These are phyloP conservation scores for Pseudopyricularia cyperi DNA, from an alignment of 2,329 filamentous ascomycete species.

Conservation along the genomic window DNA sequence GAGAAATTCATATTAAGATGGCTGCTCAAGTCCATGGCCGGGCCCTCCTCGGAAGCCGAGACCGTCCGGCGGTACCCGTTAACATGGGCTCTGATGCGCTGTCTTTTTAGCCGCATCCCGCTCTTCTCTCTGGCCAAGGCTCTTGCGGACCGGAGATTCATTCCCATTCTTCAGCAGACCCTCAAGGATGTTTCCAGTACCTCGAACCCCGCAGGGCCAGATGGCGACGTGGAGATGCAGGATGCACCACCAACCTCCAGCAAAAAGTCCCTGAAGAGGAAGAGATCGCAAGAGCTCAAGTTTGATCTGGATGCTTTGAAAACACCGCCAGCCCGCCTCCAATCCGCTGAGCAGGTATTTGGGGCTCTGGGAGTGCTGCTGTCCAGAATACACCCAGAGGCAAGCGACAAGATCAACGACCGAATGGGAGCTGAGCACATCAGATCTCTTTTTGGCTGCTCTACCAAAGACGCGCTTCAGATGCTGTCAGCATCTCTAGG, in stretches of 20 bases:
- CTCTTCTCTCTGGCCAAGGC: slow-evolving; percentile 57
- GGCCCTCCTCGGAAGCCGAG: slow-evolving; percentile 30
- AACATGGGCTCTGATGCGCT: slow-evolving; percentile 48
- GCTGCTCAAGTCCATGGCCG: slow-evolving; percentile 49
- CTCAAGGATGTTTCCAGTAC: slow-evolving; percentile 41
- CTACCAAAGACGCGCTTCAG: slow-evolving; percentile 31
- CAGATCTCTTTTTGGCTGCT: slow-evolving; percentile 39
- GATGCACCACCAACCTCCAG: slow-evolving; percentile 4
- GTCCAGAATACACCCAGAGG: slow-evolving; percentile 24
- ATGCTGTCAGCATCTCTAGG: slow-evolving; percentile 31
- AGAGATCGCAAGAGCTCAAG: slow-evolving; percentile 13
- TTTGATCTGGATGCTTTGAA: slow-evolving; percentile 28
- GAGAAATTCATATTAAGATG: slow-evolving; percentile 48
- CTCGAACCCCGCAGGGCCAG: slow-evolving; percentile 13
- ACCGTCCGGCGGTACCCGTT: slow-evolving; percentile 40
- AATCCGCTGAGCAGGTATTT: slow-evolving; percentile 34
- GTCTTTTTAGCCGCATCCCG: slow-evolving; percentile 52
- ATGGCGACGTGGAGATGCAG: slow-evolving; percentile 4
- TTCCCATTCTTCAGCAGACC: slow-evolving; percentile 51
- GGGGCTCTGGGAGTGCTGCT: slow-evolving; percentile 31
- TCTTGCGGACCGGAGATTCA: slow-evolving; percentile 56
- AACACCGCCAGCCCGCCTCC: slow-evolving; percentile 25
- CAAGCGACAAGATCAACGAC: slow-evolving; percentile 23
- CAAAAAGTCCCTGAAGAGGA: not conserved
- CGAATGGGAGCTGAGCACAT: slow-evolving; percentile 45